Evolutionary conservation across 116 monocot species (phyloP).

Genomic region (Cymodocea nodosa): DNA sequence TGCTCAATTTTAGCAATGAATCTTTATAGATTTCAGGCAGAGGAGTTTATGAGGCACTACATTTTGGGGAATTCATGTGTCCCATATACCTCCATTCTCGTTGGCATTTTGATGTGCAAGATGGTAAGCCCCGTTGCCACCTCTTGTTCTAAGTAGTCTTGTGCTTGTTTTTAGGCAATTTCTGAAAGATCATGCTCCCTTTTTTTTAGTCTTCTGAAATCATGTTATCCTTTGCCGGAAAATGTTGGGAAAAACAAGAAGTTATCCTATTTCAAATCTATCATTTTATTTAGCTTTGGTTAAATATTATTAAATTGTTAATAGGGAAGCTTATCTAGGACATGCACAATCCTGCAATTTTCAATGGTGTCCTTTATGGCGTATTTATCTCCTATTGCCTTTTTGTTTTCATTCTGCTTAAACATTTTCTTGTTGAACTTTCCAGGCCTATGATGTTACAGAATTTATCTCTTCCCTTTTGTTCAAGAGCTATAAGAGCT

Average conservation of each 20-base stretch:
- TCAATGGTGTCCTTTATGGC: too few species aligned
- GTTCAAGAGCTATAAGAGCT: conserved; percentile 48
- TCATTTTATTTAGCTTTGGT: too few species aligned
- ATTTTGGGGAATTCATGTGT: conserved; percentile 47
- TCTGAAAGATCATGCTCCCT: neutral
- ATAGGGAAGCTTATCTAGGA: too few species aligned
- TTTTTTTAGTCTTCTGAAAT: neutral
- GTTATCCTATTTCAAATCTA: too few species aligned
- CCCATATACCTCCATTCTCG: conserved; percentile 46
- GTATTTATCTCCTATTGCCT: neutral
- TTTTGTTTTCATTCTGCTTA: neutral
- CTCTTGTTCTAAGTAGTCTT: neutral
- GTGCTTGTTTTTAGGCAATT: neutral
- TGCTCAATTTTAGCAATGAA: conserved; percentile 26
- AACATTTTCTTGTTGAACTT: neutral
- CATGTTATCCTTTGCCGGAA: too few species aligned
- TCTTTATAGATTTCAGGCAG: conserved; percentile 44
- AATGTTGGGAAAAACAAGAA: too few species aligned
- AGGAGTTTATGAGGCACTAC: conserved; percentile 45
- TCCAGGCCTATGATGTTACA: conserved; percentile 27
- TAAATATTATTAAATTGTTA: too few species aligned
- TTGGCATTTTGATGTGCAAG: conserved; percentile 70
- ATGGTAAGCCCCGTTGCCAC: conserved; percentile 25
- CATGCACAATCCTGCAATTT: too few species aligned
- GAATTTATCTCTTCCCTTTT: conserved; percentile 44